Evolutionary conservation across 768 basidiomycete genomes (phyloP).

Genomic region (Podaxis sp.): DNA sequence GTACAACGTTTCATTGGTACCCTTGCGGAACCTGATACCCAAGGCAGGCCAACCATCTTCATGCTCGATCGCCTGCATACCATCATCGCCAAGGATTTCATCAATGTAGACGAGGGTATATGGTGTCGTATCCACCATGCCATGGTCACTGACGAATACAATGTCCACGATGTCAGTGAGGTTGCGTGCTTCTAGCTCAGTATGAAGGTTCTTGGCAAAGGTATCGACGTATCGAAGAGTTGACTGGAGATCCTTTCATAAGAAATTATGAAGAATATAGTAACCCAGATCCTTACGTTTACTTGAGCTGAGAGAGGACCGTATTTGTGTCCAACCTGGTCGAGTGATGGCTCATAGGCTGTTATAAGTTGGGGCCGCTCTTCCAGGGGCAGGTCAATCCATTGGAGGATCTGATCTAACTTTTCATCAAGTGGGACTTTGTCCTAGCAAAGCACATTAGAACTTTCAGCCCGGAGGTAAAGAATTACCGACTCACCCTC

Average conservation of each 20-base stretch:
- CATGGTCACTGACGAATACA: conserved; percentile 87
- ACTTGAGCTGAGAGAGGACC: conserved; percentile 70
- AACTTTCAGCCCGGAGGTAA: background rate
- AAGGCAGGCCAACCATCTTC: conserved; percentile 90
- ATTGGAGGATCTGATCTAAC: conserved; percentile 72
- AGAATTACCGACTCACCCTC: conserved; percentile 43
- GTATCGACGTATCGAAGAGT: conserved; percentile 67
- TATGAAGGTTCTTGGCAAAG: conserved; percentile 71
- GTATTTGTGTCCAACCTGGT: conserved; percentile 77
- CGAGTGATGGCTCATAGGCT: conserved; percentile 82
- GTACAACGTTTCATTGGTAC: conserved; percentile 56
- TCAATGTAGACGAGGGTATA: conserved; percentile 77
- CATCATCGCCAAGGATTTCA: conserved; percentile 70
- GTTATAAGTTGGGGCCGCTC: conserved; percentile 75
- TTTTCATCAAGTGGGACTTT: conserved; percentile 67
- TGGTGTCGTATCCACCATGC: conserved; percentile 89
- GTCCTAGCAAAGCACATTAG: conserved; percentile 35
- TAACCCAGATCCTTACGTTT: conserved; percentile 48
- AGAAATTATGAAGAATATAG: background rate
- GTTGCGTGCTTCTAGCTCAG: conserved; percentile 64
- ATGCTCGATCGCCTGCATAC: conserved; percentile 60
- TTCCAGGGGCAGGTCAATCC: conserved; percentile 77
- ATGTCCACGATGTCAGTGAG: conserved; percentile 83
- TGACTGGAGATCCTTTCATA: conserved; percentile 34
- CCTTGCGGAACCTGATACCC: conserved; percentile 71